Evolutionary conservation across 192 early-diverging fungal genomes (phyloP), one percentile per base, ranked within the genome.

Genomic region (Chytriomyces sp.): DNA sequence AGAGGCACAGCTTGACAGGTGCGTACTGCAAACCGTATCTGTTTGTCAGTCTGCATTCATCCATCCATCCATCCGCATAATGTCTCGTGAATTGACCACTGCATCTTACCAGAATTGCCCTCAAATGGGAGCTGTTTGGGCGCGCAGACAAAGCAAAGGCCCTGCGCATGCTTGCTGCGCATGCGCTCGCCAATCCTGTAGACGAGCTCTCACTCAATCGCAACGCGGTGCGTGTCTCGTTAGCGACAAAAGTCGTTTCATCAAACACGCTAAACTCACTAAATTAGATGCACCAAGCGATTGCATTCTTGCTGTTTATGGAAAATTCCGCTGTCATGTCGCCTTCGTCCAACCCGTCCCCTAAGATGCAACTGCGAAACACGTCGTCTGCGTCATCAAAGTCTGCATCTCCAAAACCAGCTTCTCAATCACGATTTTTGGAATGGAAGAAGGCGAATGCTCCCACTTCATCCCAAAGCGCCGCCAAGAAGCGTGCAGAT

Each of bases 91-190:
- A n/a, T n/a, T n/a, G n/a, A n/a, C n/a, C n/a, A n/a, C n/a, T n/a
- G n/a, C 22, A 22, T 49, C 44, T 49, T 49, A 22, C 44, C 14
- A 68, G 65, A 5, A 44, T 68, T 7, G 44, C 44, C n/a, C 26
- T 39, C 17, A 68, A 68, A n/a, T 68, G 65, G 65, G 52, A 55
- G 7, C 28, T 68, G 17, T 68, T 68, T 68, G 65, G 65, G 19
- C 30, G 36, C 4, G n/a, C 44, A 7, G 44, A 52, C n/a, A 52
- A 55, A 32, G 65, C 65, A n/a, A 34, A 34, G 17, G 65, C 65
- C 12, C 22, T 68, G 10, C 14, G 26, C 6, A n/a, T 68, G 7
- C 22, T 55, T 7, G 17, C 55, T 12, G 33, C 26, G 12, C 36
- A 68, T 19, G 19, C 14, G 4, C 36, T 68, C 3, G 31, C 22